phyloP scores from a whole-genome alignment of 2,329 filamentous ascomycete genomes.

The Colletotrichum scovillei region DNA sequence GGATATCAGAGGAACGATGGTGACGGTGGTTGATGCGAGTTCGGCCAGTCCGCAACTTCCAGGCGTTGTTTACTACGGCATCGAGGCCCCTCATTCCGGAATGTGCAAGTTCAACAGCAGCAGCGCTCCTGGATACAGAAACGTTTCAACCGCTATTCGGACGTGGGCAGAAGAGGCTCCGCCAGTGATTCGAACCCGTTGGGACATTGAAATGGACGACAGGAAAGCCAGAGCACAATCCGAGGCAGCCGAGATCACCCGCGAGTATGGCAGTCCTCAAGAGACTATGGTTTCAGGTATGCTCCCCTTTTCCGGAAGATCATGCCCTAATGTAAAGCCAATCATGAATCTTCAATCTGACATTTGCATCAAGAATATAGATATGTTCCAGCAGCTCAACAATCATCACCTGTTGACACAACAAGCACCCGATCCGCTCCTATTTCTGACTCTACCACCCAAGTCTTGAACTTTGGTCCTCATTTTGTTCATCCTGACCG shows the following conservation, averaged over 20 bases:
- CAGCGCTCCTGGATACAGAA: constrained; percentile 73
- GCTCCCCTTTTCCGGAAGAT: too few species aligned
- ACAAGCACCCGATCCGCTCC: not conserved
- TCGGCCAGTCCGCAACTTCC: constrained; percentile 77
- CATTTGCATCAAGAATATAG: not conserved
- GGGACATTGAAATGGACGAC: constrained; percentile 70
- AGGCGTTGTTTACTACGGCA: constrained; percentile 79
- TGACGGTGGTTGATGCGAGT: constrained; percentile 75
- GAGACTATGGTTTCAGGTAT: constrained; percentile 37
- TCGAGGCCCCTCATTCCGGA: constrained; percentile 76
- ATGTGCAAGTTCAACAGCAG: constrained; percentile 79
- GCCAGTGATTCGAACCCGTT: constrained; percentile 64
- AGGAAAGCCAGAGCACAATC: constrained; percentile 54
- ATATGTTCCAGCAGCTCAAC: not conserved
- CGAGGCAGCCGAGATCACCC: constrained; percentile 58
- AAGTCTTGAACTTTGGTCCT: constrained; percentile 20
- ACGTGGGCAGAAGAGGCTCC: constrained; percentile 67
- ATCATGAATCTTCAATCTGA: not conserved
- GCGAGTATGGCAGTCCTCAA: not conserved
- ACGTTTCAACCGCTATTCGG: constrained; percentile 59
- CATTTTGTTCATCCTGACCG: constrained; percentile 62
- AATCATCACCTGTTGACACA: not conserved
- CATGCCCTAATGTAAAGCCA: too few species aligned
- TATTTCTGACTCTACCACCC: not conserved
- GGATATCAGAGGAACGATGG: constrained; percentile 71